Base-by-base conservation (phyloP, 1,284 basidiomycete species). In the Ustilago nuda region DNA sequence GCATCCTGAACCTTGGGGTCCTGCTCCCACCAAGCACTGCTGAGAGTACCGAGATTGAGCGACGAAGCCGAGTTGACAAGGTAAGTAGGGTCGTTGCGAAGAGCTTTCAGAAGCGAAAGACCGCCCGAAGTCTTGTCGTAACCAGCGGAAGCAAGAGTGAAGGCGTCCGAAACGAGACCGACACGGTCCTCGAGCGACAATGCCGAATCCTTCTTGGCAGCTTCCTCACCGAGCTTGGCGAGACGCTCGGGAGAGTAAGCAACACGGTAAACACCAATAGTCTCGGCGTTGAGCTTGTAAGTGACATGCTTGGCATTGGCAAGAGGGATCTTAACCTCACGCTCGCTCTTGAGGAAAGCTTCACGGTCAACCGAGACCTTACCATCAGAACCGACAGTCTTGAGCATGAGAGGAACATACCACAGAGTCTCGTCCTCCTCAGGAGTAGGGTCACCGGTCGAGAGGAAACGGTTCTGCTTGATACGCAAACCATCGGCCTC, bases 391-490 rank as follows among this genome's bases (percentile, higher is more conserved):
- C 89, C 89, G 45, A 91, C 87, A 3, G 92, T 92, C 78, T 93
- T 88, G 72, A 98, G 87, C 82, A 90, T 90, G 70, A 98, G 88
- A 12, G 96, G 96, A 45, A 98, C 86, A 60, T 84, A 91, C 95
- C 96, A 98, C 72, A 94, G 89, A 2, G 94, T 97, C 87, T 94
- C 89, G 84, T 98, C 95, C 78, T 98, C 93, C 83, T 94, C 91
- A 0, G 91, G 89, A 33, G 73, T 76, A 39, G 80, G 72, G 37
- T 85, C 90, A 4, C 94, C 95, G 3, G 92, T 93, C 82, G 93
- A 92, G 56, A 98, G 88, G 90, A 98, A 98, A 32, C 96, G 91
- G 86, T 97, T 94, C 87, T 99, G 96, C 48, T 92, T 91, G 54
- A 87, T 66, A 35, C 71, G 77, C 50, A 88, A 66, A 54, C 90